Evolutionary conservation across 2,329 filamentous ascomycete genomes (phyloP), one percentile per base, ranked within the genome.

Genomic region (Nothophaeocryptopus gaeumannii): DNA sequence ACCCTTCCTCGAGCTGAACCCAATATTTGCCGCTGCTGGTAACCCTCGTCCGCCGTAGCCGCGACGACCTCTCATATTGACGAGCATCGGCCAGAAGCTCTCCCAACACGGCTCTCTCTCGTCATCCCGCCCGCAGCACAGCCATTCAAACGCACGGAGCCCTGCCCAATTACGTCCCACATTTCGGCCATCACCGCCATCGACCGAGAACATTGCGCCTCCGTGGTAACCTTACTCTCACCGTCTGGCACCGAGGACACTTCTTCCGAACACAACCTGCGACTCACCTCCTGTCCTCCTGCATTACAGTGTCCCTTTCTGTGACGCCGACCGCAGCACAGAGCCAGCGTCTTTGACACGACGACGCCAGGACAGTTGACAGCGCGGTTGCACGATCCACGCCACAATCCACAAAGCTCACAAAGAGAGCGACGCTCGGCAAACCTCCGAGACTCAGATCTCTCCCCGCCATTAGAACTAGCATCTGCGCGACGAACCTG

Each of bases 1-100:
- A 55, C 46, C 49, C 46, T 52, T 46, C 50, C 40, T 37, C 45
- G 45, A 41, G 39, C 37, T 34, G 47, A 53, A 53, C 51, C 50
- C 49, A 45, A 44, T 41, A 50, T 47, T 35, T 32, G 40, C 47
- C 40, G 42, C 42, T 26, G 20, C 30, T 11, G 37, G 42, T 45
- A 20, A 45, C 40, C 34, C 45, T 38, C 45, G 45, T 43, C 30
- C 40, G 53, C 53, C 33, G 53, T 45, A 55, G 48, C 53, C 48
- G 48, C 53, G 53, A 44, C 44, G 11, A 20, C 43, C 45, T 40
- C 37, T 43, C 47, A 54, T 51, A 49, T 41, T 30, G 12, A 14
- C 16, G 35, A 14, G 14, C 16, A 14, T 37, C 13, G n/a, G 37
- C 8, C 37, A 40, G 34, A 16, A 13, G 30, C 36, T 30, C 15